These are phyloP conservation scores for Monosporascus sp. DNA, from an alignment of 2,329 filamentous ascomycete species.

Conservation along the genomic window DNA sequence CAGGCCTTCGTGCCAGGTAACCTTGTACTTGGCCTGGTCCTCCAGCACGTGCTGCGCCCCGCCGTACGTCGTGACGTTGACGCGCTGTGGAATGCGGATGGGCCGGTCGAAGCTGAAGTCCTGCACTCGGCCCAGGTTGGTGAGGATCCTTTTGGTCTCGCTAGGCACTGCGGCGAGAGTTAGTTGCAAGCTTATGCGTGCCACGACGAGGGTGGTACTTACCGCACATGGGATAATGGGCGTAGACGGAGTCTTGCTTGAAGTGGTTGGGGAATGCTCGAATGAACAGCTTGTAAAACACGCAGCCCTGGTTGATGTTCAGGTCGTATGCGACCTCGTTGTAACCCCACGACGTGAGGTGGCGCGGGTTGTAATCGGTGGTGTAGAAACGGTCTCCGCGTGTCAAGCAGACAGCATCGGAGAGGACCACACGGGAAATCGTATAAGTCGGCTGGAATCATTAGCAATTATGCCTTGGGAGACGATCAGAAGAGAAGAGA, in stretches of 20 bases:
- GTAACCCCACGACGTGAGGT: conserved; percentile 81
- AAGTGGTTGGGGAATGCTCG: conserved; percentile 78
- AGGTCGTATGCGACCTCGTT: conserved; percentile 68
- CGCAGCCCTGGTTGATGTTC: conserved; percentile 71
- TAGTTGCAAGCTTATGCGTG: neutral
- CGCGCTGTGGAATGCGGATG: conserved; percentile 38
- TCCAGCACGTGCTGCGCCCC: conserved; percentile 58
- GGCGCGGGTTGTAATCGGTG: conserved; percentile 66
- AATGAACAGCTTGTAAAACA: conserved; percentile 80
- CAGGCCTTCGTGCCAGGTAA: conserved; percentile 60
- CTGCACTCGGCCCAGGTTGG: conserved; percentile 58
- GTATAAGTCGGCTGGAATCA: conserved; percentile 58
- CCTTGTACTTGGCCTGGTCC: conserved; percentile 56
- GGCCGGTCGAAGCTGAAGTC: conserved; percentile 68
- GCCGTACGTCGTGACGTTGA: conserved; percentile 56
- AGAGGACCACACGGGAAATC: conserved; percentile 69
- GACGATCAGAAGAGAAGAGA: neutral
- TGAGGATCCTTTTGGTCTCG: conserved; percentile 68
- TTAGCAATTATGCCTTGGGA: conserved; percentile 1
- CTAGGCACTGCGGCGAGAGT: conserved; percentile 48
- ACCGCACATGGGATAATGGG: conserved; percentile 63
- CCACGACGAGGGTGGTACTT: conserved; percentile 5
- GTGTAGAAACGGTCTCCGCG: conserved; percentile 77
- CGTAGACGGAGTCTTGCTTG: conserved; percentile 71
- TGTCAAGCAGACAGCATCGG: conserved; percentile 73